A percentile compares a stretch with the other conserved stretches of the same genome.
phyloP scores from a whole-genome alignment of 169 alveolate genomes.

The Cryptosporidium viatorum region DNA sequence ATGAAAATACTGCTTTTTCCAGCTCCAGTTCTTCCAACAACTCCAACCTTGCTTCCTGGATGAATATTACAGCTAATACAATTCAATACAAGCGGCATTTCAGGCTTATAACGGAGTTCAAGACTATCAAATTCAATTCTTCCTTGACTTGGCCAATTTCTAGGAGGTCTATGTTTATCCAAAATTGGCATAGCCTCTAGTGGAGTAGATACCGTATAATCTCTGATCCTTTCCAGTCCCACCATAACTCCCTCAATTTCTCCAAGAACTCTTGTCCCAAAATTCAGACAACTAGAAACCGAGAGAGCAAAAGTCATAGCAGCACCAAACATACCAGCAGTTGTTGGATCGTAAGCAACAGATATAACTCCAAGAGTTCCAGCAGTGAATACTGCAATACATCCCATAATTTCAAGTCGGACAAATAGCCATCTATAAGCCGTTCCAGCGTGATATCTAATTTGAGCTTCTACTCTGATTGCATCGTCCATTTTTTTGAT shows the following conservation, averaged over 20 bases:
- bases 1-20: slow-evolving; percentile 88
- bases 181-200: slow-evolving; percentile 47
- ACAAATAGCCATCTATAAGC: slow-evolving; percentile 79
- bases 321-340: slow-evolving; percentile 68
- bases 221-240: slow-evolving; percentile 60
- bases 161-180: slow-evolving; percentile 35
- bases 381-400: slow-evolving; percentile 61
- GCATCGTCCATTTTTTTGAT: slow-evolving; percentile 54
- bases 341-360: slow-evolving; percentile 36
- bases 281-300: slow-evolving; percentile 55
- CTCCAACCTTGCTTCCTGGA: slow-evolving; percentile 86
- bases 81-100: slow-evolving; percentile 79
- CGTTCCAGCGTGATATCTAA: slow-evolving; percentile 72
- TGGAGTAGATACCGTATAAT: slow-evolving; percentile 55
- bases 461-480: slow-evolving; percentile 40
- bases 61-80: slow-evolving; percentile 78
- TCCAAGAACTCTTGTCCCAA: slow-evolving; percentile 67
- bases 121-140: slow-evolving; percentile 70
- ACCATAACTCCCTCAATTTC: slow-evolving; percentile 75
- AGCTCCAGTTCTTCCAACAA: slow-evolving; percentile 92
- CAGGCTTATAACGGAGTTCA: slow-evolving; percentile 77
- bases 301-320: slow-evolving; percentile 69
- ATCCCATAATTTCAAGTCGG: slow-evolving; percentile 75
- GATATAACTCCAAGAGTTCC: slow-evolving; percentile 66
- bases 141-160: slow-evolving; percentile 76